These are phyloP conservation scores for Gillenia trifoliata DNA, from an alignment of 306 rosid genomes.

Conservation along the genomic window DNA sequence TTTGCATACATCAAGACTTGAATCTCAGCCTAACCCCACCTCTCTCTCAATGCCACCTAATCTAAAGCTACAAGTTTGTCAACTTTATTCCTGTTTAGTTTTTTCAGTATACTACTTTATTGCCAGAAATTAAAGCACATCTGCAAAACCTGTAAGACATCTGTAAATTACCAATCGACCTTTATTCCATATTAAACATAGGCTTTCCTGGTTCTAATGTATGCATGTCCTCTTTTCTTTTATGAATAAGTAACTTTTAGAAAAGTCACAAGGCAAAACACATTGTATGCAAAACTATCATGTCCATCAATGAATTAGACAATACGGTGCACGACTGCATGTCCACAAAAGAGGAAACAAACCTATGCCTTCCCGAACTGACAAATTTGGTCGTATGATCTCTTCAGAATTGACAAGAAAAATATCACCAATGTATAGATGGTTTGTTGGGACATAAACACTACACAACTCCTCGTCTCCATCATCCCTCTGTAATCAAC, in stretches of 20 bases:
- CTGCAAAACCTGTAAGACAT: neutral
- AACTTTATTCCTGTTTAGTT: too few relatives aligned
- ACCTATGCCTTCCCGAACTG: slow-evolving; percentile 96
- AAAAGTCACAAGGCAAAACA: neutral
- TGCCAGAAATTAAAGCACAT: neutral
- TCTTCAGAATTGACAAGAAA: slow-evolving; percentile 74
- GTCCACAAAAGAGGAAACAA: slow-evolving; percentile 18
- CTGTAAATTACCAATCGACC: neutral
- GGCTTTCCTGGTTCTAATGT: neutral
- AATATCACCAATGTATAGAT: slow-evolving; percentile 79
- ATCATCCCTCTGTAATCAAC: slow-evolving; percentile 53
- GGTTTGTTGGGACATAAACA: slow-evolving; percentile 93
- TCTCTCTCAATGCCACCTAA: too few relatives aligned
- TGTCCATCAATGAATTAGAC: neutral
- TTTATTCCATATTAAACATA: neutral
- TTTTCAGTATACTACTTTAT: too few relatives aligned
- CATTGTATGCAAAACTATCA: neutral
- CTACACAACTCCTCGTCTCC: slow-evolving; percentile 91
- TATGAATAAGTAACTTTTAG: neutral
- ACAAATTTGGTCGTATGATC: slow-evolving; percentile 78
- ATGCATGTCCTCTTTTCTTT: neutral
- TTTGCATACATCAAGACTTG: too few relatives aligned
- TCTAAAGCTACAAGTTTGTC: too few relatives aligned
- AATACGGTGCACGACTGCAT: neutral
- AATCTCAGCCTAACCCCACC: too few relatives aligned